Conservation (phyloP, 2,329 filamentous ascomycete species). For the Calonectria pauciramosa region DNA sequence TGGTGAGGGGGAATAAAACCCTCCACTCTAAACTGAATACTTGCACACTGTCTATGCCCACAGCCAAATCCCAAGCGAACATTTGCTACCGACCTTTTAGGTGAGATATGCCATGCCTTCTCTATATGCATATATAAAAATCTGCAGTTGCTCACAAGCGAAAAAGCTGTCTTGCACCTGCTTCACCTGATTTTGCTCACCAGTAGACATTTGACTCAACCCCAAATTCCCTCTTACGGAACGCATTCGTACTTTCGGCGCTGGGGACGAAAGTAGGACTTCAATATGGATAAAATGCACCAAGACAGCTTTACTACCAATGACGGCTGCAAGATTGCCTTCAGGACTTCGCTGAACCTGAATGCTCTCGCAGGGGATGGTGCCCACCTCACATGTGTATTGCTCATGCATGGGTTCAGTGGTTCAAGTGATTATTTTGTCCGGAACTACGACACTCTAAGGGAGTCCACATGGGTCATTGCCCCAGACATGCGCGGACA, state of each 20-base stretch:
- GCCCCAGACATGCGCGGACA: slow-evolving; percentile 47
- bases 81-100: not conserved
- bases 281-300: slow-evolving; percentile 30
- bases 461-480: slow-evolving; percentile 40
- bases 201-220: not conserved
- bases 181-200: not conserved
- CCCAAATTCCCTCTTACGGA: not conserved
- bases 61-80: not conserved
- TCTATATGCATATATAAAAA: not conserved
- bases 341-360: slow-evolving; percentile 41
- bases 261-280: not conserved
- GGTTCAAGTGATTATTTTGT: slow-evolving; percentile 46
- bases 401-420: slow-evolving; percentile 48
- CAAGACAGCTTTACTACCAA: slow-evolving; percentile 36
- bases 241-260: not conserved
- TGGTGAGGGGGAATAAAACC: not conserved
- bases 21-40: not conserved
- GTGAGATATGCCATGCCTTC: not conserved
- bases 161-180: not conserved
- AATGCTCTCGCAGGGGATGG: slow-evolving; percentile 9
- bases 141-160: not conserved
- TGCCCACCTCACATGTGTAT: slow-evolving; percentile 33
- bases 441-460: slow-evolving; percentile 38
- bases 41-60: not conserved
- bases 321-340: slow-evolving; percentile 43